Conservation (phyloP, 352 stramenopile genomes). For the Globisporangium rhizosaccharum region DNA sequence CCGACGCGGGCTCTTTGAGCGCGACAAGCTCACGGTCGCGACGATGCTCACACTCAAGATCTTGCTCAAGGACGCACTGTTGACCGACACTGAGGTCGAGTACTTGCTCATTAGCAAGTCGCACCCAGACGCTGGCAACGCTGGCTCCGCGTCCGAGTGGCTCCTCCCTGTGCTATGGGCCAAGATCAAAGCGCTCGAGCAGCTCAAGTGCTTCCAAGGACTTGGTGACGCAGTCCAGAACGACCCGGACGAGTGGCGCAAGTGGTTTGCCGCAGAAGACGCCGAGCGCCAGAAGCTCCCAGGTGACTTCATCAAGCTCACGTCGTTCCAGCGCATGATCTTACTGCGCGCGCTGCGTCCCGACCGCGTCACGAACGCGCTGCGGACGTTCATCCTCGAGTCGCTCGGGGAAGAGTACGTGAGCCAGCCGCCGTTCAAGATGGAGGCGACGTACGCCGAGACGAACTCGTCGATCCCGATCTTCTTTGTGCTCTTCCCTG, state of each 20-base stretch:
- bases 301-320: constrained; percentile 87
- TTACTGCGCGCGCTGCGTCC: constrained; percentile 90
- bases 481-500: constrained; percentile 95
- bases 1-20: constrained; percentile 91
- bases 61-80: constrained; percentile 82
- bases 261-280: constrained; percentile 95
- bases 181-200: constrained; percentile 92
- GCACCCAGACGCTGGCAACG: constrained; percentile 87
- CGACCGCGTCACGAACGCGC: constrained; percentile 91
- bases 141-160: constrained; percentile 92
- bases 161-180: constrained; percentile 86
- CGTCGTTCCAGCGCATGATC: constrained; percentile 81
- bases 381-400: constrained; percentile 90
- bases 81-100: constrained; percentile 87
- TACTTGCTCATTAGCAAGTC: constrained; percentile 87
- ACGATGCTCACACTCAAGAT: constrained; percentile 95
- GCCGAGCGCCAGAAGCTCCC: constrained; percentile 92
- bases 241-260: constrained; percentile 94
- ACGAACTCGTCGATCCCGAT: constrained; percentile 90
- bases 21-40: constrained; percentile 93
- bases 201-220: constrained; percentile 88
- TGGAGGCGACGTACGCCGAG: constrained; percentile 89
- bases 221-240: constrained; percentile 95
- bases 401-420: constrained; percentile 89
- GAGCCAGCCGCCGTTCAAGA: constrained; percentile 90